phyloP scores from a whole-genome alignment of 768 basidiomycete species.

The Lyophyllum shimeji region DNA sequence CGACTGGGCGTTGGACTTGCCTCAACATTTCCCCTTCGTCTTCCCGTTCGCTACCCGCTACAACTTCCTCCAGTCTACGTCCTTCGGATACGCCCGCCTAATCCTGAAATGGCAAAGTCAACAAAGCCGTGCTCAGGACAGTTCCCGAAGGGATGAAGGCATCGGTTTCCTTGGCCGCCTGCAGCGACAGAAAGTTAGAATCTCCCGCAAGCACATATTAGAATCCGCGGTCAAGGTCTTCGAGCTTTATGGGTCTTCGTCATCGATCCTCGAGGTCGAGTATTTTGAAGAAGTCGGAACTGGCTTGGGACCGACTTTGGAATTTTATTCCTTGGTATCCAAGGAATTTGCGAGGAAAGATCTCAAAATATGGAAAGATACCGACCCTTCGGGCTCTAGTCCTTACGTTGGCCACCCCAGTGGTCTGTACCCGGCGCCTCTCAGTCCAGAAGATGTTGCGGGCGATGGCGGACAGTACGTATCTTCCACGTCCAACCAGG shows the following conservation, averaged over 20 bases:
- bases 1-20: conserved; percentile 95
- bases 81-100: conserved; percentile 94
- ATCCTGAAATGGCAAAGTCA: conserved; percentile 95
- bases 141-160: conserved; percentile 82
- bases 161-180: conserved; percentile 91
- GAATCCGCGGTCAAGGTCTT: conserved; percentile 97
- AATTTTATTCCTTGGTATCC: conserved; percentile 97
- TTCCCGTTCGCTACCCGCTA: conserved; percentile 99
- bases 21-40: conserved; percentile 96
- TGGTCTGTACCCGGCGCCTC: conserved; percentile 89
- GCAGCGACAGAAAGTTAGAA: conserved; percentile 94
- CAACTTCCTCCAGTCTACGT: conserved; percentile 95
- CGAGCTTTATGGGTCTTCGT: conserved; percentile 93
- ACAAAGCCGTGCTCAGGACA: conserved; percentile 76
- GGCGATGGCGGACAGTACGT: conserved; percentile 77
- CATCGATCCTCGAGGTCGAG: conserved; percentile 93
- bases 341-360: conserved; percentile 91
- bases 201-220: conserved; percentile 90
- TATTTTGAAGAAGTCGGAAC: conserved; percentile 99
- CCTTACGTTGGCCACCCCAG: conserved; percentile 80
- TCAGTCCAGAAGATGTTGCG: conserved; percentile 63
- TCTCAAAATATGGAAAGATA: conserved; percentile 90
- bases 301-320: conserved; percentile 93
- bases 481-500: neutral
- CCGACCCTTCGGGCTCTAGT: conserved; percentile 60